phyloP scores from a whole-genome alignment of 208 protist species.

The Acanthamoeba sp. region DNA sequence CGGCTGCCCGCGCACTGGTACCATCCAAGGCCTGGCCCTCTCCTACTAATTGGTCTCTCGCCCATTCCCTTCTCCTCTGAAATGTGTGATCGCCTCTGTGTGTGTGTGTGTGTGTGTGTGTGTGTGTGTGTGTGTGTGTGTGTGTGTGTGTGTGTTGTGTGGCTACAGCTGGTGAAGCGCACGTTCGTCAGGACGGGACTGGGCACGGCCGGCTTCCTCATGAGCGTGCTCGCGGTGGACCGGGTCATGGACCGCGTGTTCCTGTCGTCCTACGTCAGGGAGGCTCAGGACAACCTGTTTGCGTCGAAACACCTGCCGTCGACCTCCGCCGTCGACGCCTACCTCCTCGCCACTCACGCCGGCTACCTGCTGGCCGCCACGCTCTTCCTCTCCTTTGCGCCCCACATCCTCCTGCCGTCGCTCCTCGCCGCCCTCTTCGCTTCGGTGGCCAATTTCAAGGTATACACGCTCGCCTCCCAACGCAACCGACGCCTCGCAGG shows the following conservation, averaged over 20 bases:
- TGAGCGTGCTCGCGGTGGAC: not conserved
- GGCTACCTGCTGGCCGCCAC: not conserved
- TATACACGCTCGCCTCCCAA: slow-evolving; percentile 10
- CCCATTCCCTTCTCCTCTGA: too few species aligned
- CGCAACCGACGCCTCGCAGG: not conserved
- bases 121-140: too few species aligned
- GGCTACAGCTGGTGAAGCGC: not conserved
- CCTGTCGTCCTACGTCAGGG: not conserved
- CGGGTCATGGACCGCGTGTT: not conserved
- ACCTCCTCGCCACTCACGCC: not conserved
- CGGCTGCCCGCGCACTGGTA: not conserved
- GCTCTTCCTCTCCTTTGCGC: not conserved
- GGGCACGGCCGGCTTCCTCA: not conserved
- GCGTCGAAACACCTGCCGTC: not conserved
- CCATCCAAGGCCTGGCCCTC: not conserved
- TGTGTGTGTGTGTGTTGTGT: not conserved
- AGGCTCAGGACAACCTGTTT: not conserved
- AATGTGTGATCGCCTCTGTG: too few species aligned
- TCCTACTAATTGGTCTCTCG: not conserved
- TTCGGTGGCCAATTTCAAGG: slow-evolving; percentile 6
- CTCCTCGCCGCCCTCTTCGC: not conserved
- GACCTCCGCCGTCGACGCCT: not conserved
- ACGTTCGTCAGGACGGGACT: not conserved
- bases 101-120: not conserved
- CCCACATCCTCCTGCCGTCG: not conserved